Evolutionary conservation across 2,329 filamentous ascomycete species (phyloP).

Genomic region (Nannizzia gypsea): DNA sequence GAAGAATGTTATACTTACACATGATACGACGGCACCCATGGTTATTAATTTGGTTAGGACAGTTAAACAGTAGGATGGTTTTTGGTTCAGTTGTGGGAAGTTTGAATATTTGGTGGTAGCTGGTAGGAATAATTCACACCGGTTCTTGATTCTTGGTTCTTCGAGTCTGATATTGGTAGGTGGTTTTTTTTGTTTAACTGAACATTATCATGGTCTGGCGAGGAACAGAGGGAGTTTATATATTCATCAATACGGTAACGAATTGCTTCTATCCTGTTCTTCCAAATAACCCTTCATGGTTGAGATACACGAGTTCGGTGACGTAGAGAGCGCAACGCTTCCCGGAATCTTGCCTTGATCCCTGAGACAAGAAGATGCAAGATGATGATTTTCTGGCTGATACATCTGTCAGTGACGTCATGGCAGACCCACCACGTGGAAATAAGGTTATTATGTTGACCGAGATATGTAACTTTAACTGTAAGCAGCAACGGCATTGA

Average conservation of each 20-base stretch:
- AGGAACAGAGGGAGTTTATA: neutral
- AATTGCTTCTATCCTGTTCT: neutral
- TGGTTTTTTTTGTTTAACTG: neutral
- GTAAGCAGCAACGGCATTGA: too few species aligned
- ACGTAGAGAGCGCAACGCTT: neutral
- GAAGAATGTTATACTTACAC: constrained; percentile 45
- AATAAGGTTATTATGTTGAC: too few species aligned
- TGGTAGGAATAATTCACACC: neutral
- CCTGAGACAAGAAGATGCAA: neutral
- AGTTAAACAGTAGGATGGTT: neutral
- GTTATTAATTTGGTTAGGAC: too few species aligned
- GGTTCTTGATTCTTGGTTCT: neutral
- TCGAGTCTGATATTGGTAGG: neutral
- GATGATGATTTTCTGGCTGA: neutral
- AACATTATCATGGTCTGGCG: neutral
- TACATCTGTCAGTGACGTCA: neutral
- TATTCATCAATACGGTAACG: neutral
- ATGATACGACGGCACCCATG: constrained; percentile 77
- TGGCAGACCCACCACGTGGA: neutral
- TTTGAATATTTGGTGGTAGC: neutral
- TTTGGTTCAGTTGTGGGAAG: neutral
- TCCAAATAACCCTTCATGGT: neutral
- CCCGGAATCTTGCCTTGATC: neutral
- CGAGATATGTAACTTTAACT: too few species aligned
- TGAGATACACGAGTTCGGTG: neutral